Percentiles rank a stretch among this genome's conserved stretches.
Evolutionary conservation across 1,139 yeast genomes (phyloP).

Genomic region (Scheffersomyces titani): DNA sequence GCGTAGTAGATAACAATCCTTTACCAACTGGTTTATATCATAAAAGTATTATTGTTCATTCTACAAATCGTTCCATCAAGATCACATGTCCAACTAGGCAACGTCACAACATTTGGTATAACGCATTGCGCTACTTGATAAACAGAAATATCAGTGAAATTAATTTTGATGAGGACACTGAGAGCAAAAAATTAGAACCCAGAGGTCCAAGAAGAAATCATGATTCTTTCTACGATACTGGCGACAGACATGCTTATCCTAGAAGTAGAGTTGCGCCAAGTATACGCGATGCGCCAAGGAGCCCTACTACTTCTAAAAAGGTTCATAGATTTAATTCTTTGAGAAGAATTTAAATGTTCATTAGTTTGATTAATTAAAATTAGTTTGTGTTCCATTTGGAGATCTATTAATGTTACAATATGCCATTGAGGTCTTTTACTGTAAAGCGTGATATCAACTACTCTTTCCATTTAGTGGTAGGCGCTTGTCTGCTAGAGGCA

Average conservation of each 20-base stretch:
- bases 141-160: slow-evolving; percentile 68
- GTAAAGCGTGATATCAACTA: background rate
- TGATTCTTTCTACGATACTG: slow-evolving; percentile 18
- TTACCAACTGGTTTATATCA: slow-evolving; percentile 88
- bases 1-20: slow-evolving; percentile 84
- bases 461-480: background rate
- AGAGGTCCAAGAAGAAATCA: slow-evolving; percentile 1
- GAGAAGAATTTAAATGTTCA: background rate
- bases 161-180: slow-evolving; percentile 36
- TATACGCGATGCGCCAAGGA: background rate
- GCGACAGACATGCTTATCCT: slow-evolving; percentile 36
- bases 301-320: background rate
- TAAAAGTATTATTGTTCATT: slow-evolving; percentile 76
- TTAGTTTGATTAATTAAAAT: background rate
- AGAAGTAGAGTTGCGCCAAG: slow-evolving; percentile 26
- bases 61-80: slow-evolving; percentile 68
- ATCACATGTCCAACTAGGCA: slow-evolving; percentile 86
- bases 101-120: slow-evolving; percentile 91
- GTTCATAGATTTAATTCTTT: background rate
- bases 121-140: slow-evolving; percentile 76
- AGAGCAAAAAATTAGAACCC: slow-evolving; percentile 4
- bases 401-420: background rate
- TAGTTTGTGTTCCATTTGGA: background rate
- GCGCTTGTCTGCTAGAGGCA: background rate
- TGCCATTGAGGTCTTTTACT: background rate